Percentiles rank a stretch among this genome's conserved stretches.
Evolutionary conservation across 495 filamentous ascomycete species (phyloP).

Genomic region (Penicillium lividum): DNA sequence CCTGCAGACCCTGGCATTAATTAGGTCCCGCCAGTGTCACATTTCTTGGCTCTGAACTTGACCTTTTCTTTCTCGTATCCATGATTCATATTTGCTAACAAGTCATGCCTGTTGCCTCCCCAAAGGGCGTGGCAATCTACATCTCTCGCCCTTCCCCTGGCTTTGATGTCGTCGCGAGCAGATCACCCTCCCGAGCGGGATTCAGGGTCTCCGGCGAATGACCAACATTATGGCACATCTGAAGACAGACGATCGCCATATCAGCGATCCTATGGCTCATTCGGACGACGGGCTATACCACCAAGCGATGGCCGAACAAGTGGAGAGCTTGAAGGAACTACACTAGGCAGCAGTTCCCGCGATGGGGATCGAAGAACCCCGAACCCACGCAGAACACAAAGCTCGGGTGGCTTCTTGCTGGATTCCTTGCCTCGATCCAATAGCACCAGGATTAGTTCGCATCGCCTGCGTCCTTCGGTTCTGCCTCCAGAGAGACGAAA

Average conservation of each 20-base stretch:
- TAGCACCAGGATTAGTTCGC: slow-evolving; percentile 27
- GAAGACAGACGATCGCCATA: slow-evolving; percentile 11
- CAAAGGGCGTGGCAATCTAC: slow-evolving; percentile 27
- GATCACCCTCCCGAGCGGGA: slow-evolving; percentile 18
- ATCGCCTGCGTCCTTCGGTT: slow-evolving; percentile 31
- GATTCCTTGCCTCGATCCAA: slow-evolving; percentile 41
- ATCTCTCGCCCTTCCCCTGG: slow-evolving; percentile 19
- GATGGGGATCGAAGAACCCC: slow-evolving; percentile 34
- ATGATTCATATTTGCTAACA: slow-evolving; percentile 23
- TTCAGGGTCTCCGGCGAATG: slow-evolving; percentile 23
- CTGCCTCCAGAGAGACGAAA: slow-evolving; percentile 33
- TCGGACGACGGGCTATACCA: slow-evolving; percentile 21
- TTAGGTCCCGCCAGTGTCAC: slow-evolving; percentile 3
- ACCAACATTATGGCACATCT: slow-evolving; percentile 11
- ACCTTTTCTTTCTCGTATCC: slow-evolving; percentile 9
- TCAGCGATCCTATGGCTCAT: slow-evolving; percentile 19
- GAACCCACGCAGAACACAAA: slow-evolving; percentile 35
- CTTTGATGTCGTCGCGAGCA: slow-evolving; percentile 29
- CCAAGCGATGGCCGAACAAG: slow-evolving; percentile 37
- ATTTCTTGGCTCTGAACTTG: background rate
- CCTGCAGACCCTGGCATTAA: slow-evolving; percentile 9
- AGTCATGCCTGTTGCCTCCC: slow-evolving; percentile 26
- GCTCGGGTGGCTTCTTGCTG: slow-evolving; percentile 49
- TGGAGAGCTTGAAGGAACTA: slow-evolving; percentile 45
- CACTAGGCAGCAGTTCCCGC: slow-evolving; percentile 43